Percentiles rank a stretch among this genome's conserved stretches.
Evolutionary conservation across 352 stramenopile genomes (phyloP).

Genomic region (Globisporangium camurandrum): DNA sequence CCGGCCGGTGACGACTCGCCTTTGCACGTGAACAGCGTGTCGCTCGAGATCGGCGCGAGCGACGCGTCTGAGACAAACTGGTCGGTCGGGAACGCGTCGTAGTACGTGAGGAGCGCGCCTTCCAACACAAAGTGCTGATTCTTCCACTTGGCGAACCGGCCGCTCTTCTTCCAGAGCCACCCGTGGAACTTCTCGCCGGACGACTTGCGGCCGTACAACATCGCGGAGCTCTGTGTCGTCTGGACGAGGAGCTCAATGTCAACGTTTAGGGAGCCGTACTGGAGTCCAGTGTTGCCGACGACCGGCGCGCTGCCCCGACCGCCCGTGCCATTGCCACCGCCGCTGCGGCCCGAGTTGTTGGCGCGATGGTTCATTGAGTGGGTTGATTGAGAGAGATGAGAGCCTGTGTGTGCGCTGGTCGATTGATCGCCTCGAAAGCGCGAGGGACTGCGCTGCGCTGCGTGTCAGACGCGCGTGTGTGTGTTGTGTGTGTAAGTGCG

Average conservation of each 20-base stretch:
- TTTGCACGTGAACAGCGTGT: conserved; percentile 67
- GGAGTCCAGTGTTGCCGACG: conserved; percentile 14
- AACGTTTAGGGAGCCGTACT: conserved; percentile 51
- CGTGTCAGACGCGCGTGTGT: neutral
- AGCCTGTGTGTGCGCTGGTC: neutral
- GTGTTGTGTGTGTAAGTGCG: neutral
- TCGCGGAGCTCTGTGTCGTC: conserved; percentile 65
- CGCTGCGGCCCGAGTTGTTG: conserved; percentile 5
- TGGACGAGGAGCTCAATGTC: conserved; percentile 83
- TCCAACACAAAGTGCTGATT: conserved; percentile 84
- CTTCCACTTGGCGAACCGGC: conserved; percentile 73
- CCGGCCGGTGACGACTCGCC: conserved; percentile 59
- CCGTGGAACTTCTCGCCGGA: conserved; percentile 69
- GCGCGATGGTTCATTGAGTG: conserved; percentile 11
- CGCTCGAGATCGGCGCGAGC: conserved; percentile 44
- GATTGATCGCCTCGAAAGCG: no score
- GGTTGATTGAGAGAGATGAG: neutral
- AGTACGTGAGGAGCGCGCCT: conserved; percentile 70
- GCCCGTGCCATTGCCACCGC: conserved; percentile 6
- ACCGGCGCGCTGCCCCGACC: no score
- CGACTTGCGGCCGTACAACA: conserved; percentile 57
- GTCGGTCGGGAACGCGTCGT: conserved; percentile 76
- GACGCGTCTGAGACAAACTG: conserved; percentile 62
- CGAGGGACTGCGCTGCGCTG: neutral
- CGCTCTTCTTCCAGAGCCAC: conserved; percentile 79